Base-by-base conservation (phyloP, 2,329 filamentous ascomycete species). In the Coccinonectria pachysandricola region DNA sequence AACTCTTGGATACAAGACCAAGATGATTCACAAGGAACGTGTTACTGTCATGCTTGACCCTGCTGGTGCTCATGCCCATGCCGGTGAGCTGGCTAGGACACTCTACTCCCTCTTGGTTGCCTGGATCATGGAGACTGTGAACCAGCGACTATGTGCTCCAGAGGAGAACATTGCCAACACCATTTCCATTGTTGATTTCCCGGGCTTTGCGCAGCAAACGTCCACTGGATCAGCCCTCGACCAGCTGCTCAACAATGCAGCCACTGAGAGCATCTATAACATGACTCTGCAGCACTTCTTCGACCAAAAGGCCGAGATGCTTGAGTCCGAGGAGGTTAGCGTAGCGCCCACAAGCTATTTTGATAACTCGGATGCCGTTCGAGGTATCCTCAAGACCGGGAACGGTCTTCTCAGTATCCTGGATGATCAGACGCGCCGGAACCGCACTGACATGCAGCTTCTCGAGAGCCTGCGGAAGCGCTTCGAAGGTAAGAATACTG, bases 21-120 rank as follows among this genome's bases (percentile, higher is more conserved):
- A 93, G 65, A 95, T 91, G 42, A 79, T 98, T 30, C 83, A 92
- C 49, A 81, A 86, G 37, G 91, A 98, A 63, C 79, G 91, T 28
- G 91, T 98, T n/a, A 98, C 91, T 0, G 83, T 98, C 39, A 93
- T 98, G 87, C 71, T 98, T 17, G 91, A 98, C 49, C 84, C 88
- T 6, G 77, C 75, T 31, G 91, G 91, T 19, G 91, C 91, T 23
- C 79, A 86, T 26, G 79, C 75, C 19, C 95, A 95, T 43, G 91
- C 91, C 10, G 87, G 96, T 48, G 91, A 96, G 55, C 71, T 98
- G 24, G 87, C 91, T 4, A 73, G 88, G 26, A 95, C 88, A 0
- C 63, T 98, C 1, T 98, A 98, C 59, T 88, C 87, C 5, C 74
- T 98, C 7, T 66, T 98, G 6, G 88, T 96, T 9, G 86, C 88